phyloP scores from a whole-genome alignment of 805 yeast species.

The Wickerhamiella bombiphila region DNA sequence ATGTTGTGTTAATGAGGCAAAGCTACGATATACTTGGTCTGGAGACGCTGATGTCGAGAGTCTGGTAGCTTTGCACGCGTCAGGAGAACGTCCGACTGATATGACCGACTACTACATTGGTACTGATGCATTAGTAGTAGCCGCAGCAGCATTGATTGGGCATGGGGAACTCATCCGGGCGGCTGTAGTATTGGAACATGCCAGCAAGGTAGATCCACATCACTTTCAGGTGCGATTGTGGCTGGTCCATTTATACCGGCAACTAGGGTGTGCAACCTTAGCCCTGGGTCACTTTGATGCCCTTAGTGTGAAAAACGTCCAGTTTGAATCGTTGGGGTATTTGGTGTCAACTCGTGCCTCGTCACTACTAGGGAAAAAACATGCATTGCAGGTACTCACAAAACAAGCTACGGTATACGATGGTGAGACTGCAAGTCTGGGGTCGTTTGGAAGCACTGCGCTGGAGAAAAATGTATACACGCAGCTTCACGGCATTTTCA shows the following conservation, averaged over 20 bases:
- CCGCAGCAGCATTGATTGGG: constrained; percentile 29
- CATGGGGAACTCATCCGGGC: constrained; percentile 19
- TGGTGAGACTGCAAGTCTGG: constrained; percentile 37
- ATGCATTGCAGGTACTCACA: background rate
- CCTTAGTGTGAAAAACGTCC: constrained; percentile 58
- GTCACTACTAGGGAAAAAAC: constrained; percentile 29
- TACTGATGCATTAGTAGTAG: constrained; percentile 48
- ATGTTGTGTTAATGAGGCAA: constrained; percentile 30
- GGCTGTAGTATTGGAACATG: constrained; percentile 43
- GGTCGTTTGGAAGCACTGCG: constrained; percentile 35
- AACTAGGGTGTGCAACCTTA: constrained; percentile 38
- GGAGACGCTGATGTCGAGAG: constrained; percentile 18
- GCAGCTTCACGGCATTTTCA: constrained; percentile 52
- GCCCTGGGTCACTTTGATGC: constrained; percentile 39
- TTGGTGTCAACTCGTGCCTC: constrained; percentile 36
- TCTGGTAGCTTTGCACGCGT: constrained; percentile 29
- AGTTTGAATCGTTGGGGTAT: constrained; percentile 50
- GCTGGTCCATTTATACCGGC: constrained; percentile 49
- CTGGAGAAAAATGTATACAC: constrained; percentile 47
- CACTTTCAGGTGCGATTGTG: constrained; percentile 61
- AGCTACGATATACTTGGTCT: constrained; percentile 28
- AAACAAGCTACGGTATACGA: constrained; percentile 17
- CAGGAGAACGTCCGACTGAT: constrained; percentile 26
- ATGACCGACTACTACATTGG: constrained; percentile 58
- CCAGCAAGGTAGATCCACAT: constrained; percentile 42